Evolutionary conservation across 768 basidiomycete genomes (phyloP), one percentile per base, ranked within the genome.

Genomic region (Xanthoconium stramineum): DNA sequence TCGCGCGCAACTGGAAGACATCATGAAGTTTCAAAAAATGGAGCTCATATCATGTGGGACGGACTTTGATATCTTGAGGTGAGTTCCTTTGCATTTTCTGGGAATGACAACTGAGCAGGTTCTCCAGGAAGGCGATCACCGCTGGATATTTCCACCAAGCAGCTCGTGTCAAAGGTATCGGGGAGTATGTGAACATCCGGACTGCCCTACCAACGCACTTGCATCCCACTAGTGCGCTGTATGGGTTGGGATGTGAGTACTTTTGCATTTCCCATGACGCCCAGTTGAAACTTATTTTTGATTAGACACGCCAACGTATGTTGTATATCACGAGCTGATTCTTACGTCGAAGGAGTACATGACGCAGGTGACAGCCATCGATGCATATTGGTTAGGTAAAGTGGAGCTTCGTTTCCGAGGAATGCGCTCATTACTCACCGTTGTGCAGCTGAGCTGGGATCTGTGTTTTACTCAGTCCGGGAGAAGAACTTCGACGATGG

Each of bases 81-180:
- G 53, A 30, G 77, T 70, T 17, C 4, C 37, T 13, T 35, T 38
- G 32, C 60, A 43, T 43, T 14, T 11, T 10, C 35, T 15, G 30
- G 33, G 52, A 24, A 7, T 33, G 35, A 52, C 47, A 52, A 33
- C 58, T 33, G 44, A 42, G 19, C 33, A 28, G 24, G 38, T 17
- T 37, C 32, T 38, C 35, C 61, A 94, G 95, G 69, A 98, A 96
- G 83, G 93, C 94, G 3, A 98, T 99, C 62, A 88, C 93, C 37
- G 90, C 96, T 30, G 96, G 96, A 32, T 99, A 98, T 73, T 99
- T 99, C 82, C 97, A 98, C 72, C 97, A 99, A 75, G 94, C 96
- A 1, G 96, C 96, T 17, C 78, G 94, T 60, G 96, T 96, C 37
- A 99, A 99, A 77, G 97, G 97, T 69, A 98, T 98, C 60, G 96